phyloP scores from a whole-genome alignment of 352 stramenopile species.

The Thalassiosira mediterranea region DNA sequence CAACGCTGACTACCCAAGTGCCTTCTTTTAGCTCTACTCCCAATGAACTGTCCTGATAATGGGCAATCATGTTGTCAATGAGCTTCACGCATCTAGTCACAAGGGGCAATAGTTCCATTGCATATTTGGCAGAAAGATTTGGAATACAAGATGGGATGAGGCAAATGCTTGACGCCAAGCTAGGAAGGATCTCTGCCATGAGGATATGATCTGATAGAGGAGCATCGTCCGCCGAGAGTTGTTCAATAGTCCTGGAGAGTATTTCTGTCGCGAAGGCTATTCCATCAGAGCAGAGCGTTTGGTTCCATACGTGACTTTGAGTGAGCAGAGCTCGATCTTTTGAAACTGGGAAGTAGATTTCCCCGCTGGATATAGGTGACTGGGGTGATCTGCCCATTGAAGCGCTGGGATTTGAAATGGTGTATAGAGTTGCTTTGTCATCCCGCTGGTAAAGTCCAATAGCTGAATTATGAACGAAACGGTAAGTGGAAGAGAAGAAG shows the following conservation, averaged over 20 bases:
- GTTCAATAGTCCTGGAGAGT: slow-evolving; percentile 45
- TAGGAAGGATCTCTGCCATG: slow-evolving; percentile 59
- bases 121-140: slow-evolving; percentile 71
- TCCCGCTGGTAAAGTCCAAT: slow-evolving; percentile 83
- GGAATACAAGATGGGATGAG: slow-evolving; percentile 77
- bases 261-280: slow-evolving; percentile 52
- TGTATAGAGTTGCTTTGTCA: slow-evolving; percentile 79
- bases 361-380: slow-evolving; percentile 38
- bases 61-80: slow-evolving; percentile 48
- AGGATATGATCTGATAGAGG: slow-evolving; percentile 6
- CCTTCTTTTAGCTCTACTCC: slow-evolving; percentile 55
- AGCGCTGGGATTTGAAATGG: slow-evolving; percentile 49
- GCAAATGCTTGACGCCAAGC: slow-evolving; percentile 68
- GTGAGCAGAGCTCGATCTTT: background rate
- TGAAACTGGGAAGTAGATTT: slow-evolving; percentile 50
- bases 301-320: slow-evolving; percentile 41
- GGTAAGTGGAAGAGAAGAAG: too few species aligned
- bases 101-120: slow-evolving; percentile 68
- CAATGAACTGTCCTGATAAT: slow-evolving; percentile 38
- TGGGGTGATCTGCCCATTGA: slow-evolving; percentile 30
- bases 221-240: slow-evolving; percentile 30
- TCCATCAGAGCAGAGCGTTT: slow-evolving; percentile 49
- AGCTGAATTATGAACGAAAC: too few species aligned
- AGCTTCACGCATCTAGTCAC: slow-evolving; percentile 63
- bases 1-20: slow-evolving; percentile 67